These are phyloP conservation scores for Dryas drummondii DNA, from an alignment of 306 rosid species.

Conservation along the genomic window DNA sequence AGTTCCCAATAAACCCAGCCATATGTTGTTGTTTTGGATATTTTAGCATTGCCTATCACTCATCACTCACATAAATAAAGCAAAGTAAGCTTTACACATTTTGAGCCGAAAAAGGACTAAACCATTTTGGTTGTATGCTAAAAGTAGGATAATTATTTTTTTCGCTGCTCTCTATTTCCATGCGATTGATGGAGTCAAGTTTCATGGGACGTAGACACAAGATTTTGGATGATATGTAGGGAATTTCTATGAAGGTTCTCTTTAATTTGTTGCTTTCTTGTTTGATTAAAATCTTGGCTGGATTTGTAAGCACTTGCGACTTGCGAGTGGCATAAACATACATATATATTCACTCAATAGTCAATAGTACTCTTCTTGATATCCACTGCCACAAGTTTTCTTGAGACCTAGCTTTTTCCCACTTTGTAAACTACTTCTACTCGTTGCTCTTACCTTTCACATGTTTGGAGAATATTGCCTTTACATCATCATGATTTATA, in stretches of 20 bases:
- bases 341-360: not conserved
- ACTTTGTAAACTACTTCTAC: too few species aligned
- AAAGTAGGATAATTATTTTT: constrained; percentile 2
- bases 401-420: too few species aligned
- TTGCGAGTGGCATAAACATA: not conserved
- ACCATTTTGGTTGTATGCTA: constrained; percentile 12
- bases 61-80: not conserved
- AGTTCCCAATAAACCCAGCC: too few species aligned
- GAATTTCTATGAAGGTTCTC: constrained; percentile 32
- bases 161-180: constrained; percentile 12
- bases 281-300: not conserved
- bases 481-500: too few species aligned
- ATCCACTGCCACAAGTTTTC: too few species aligned
- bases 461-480: too few species aligned
- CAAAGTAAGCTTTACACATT: not conserved
- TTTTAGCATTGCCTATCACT: not conserved
- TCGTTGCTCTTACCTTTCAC: too few species aligned
- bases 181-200: not conserved
- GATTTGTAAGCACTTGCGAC: constrained; percentile 1
- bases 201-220: constrained; percentile 4
- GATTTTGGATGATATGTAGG: constrained; percentile 22
- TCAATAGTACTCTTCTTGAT: not conserved
- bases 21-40: not conserved
- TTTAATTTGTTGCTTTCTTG: constrained; percentile 14
- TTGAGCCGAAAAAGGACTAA: not conserved